Percentiles rank a stretch among this genome's conserved stretches.
Evolutionary conservation across 176 grass and related monocot genomes (phyloP).

Genomic region (Hyparrhenia diplandra): DNA sequence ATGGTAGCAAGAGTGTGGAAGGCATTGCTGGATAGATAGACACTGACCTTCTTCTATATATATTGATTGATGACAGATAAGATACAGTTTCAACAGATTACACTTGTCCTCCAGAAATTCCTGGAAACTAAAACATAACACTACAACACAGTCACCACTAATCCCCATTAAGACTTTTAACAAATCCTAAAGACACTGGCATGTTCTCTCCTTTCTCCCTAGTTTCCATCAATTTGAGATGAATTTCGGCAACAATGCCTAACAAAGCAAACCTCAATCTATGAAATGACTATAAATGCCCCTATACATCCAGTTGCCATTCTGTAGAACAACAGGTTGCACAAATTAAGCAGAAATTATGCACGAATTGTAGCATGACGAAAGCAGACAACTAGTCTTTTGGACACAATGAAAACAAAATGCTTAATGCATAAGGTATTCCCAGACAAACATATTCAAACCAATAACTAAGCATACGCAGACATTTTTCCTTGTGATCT

Average conservation of each 20-base stretch:
- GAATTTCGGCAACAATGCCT: slow-evolving; percentile 5
- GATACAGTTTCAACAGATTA: slow-evolving; percentile 27
- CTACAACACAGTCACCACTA: slow-evolving; percentile 22
- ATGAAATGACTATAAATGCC: slow-evolving; percentile 33
- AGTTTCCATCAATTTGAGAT: slow-evolving; percentile 40
- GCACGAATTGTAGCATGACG: not conserved
- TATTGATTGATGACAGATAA: slow-evolving; percentile 20
- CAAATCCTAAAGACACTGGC: slow-evolving; percentile 18
- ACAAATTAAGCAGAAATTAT: too few relatives aligned
- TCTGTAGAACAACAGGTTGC: slow-evolving; percentile 10
- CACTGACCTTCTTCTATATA: slow-evolving; percentile 28
- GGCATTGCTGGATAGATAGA: slow-evolving; percentile 5
- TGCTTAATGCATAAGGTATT: slow-evolving; percentile 15
- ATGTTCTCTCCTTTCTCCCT: slow-evolving; percentile 26
- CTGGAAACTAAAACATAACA: slow-evolving; percentile 19
- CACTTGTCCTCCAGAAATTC: slow-evolving; percentile 27
- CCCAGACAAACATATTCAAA: slow-evolving; percentile 21
- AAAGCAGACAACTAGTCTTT: slow-evolving; percentile 2
- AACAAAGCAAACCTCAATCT: slow-evolving; percentile 34
- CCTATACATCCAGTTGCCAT: slow-evolving; percentile 39
- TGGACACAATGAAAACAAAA: slow-evolving; percentile 18
- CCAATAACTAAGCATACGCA: slow-evolving; percentile 6
- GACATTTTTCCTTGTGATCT: slow-evolving; percentile 24
- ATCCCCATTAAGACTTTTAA: not conserved
- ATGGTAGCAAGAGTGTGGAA: not conserved